phyloP scores from a whole-genome alignment of 176 grass and related monocot genomes.

The Cenchrus americanus region DNA sequence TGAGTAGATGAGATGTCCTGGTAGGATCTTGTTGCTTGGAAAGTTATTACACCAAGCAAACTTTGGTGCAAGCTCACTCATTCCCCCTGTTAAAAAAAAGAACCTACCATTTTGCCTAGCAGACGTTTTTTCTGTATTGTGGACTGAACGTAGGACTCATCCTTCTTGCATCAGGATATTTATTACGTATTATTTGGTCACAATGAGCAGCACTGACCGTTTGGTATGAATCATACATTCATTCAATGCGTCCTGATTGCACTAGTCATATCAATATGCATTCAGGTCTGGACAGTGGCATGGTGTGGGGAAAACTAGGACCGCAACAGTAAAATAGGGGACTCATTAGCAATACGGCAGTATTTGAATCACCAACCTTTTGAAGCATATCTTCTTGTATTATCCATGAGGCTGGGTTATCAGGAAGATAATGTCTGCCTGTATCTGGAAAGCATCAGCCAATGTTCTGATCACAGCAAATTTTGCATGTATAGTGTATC shows the following conservation, averaged over 20 bases:
- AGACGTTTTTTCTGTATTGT: slow-evolving; percentile 4
- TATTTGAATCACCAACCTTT: slow-evolving; percentile 14
- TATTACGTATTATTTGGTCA: slow-evolving; percentile 32
- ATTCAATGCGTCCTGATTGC: slow-evolving; percentile 41
- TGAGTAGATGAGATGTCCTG: neutral
- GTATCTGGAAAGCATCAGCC: neutral
- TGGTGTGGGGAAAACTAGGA: slow-evolving; percentile 35
- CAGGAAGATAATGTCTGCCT: neutral
- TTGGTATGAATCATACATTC: slow-evolving; percentile 30
- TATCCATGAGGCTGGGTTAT: neutral
- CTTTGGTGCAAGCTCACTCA: slow-evolving; percentile 6
- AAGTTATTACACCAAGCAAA: neutral
- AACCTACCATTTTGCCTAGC: neutral
- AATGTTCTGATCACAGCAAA: neutral
- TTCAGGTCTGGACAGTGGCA: slow-evolving; percentile 32
- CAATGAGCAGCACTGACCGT: slow-evolving; percentile 24
- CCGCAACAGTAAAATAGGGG: neutral
- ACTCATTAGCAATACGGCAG: slow-evolving; percentile 33
- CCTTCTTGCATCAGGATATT: slow-evolving; percentile 9
- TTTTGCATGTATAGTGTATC: neutral
- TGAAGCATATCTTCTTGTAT: slow-evolving; percentile 12
- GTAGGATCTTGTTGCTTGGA: neutral
- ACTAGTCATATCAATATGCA: slow-evolving; percentile 4
- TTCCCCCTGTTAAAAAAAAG: slow-evolving; percentile 21
- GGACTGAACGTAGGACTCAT: neutral